These are phyloP conservation scores for Paramecium primaurelia DNA, from an alignment of 73 alveolate species.

Conservation along the genomic window DNA sequence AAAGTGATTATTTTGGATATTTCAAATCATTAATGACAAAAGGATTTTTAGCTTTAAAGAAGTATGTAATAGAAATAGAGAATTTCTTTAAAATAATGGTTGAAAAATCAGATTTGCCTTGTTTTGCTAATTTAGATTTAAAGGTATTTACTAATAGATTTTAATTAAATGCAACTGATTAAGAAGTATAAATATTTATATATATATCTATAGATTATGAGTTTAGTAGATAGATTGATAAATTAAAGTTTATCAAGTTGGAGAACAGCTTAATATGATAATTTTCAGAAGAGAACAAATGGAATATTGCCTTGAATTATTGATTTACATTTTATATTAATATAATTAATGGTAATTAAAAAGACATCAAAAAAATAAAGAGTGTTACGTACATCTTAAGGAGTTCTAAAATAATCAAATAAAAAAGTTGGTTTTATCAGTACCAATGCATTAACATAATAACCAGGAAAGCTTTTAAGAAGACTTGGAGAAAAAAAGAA, in stretches of 20 bases:
- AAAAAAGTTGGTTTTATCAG: constrained; percentile 30
- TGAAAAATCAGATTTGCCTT: constrained; percentile 53
- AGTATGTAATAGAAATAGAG: constrained; percentile 24
- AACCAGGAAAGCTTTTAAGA: neutral
- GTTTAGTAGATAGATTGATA: neutral
- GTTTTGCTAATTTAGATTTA: constrained; percentile 39
- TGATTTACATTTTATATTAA: neutral
- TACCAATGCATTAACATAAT: neutral
- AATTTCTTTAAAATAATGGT: constrained; percentile 43
- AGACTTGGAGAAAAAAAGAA: neutral
- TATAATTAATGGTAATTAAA: constrained; percentile 9
- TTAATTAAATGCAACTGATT: neutral
- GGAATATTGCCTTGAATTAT: constrained; percentile 36
- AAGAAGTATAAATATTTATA: neutral
- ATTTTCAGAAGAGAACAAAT: constrained; percentile 39
- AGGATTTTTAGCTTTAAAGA: constrained; percentile 34
- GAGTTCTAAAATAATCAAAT: neutral
- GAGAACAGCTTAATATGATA: constrained; percentile 40
- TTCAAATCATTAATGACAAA: constrained; percentile 30
- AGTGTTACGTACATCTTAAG: neutral
- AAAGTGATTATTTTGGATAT: constrained; percentile 50
- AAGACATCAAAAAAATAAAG: neutral
- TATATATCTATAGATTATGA: neutral
- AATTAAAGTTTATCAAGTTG: neutral
- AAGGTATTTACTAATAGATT: constrained; percentile 24